Conservation (phyloP, 331 rosid genomes). For the Pyrus hybrid region DNA sequence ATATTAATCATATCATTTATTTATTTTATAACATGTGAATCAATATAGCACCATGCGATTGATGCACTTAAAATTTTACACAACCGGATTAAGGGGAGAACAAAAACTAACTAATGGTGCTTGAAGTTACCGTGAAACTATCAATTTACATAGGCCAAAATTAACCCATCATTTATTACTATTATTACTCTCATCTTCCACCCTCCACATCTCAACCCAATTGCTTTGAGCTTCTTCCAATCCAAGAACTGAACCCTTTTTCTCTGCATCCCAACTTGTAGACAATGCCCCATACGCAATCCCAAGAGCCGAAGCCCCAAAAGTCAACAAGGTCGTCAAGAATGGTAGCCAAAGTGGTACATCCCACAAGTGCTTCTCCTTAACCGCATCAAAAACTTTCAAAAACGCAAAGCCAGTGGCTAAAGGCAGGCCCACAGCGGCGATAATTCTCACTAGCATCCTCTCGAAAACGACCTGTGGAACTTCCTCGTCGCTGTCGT, state of each 20-base stretch:
- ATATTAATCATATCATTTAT: background rate
- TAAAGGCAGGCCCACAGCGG: conserved; percentile 58
- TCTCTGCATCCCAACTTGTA: conserved; percentile 63
- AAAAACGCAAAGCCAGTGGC: conserved; percentile 51
- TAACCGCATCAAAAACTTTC: conserved; percentile 37
- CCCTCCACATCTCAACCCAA: conserved; percentile 87
- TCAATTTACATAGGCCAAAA: background rate
- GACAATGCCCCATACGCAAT: conserved; percentile 73
- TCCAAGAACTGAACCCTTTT: conserved; percentile 64
- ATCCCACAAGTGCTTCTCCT: conserved; percentile 44
- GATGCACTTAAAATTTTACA: too few species aligned
- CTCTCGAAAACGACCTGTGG: conserved; percentile 51
- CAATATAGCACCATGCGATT: too few species aligned
- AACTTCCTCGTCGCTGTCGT: conserved; percentile 27
- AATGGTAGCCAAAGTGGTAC: conserved; percentile 69
- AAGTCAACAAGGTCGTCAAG: conserved; percentile 40
- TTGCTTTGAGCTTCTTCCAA: conserved; percentile 45
- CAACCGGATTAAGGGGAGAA: too few species aligned
- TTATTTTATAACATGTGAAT: too few species aligned
- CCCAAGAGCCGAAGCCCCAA: conserved; percentile 66
- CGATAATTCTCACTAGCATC: conserved; percentile 46
- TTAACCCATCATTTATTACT: background rate
- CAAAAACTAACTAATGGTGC: background rate
- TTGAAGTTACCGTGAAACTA: background rate
- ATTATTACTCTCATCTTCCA: conserved; percentile 31